Evolutionary conservation across 805 yeast genomes (phyloP).

Genomic region (Kregervanrija fluxuum): DNA sequence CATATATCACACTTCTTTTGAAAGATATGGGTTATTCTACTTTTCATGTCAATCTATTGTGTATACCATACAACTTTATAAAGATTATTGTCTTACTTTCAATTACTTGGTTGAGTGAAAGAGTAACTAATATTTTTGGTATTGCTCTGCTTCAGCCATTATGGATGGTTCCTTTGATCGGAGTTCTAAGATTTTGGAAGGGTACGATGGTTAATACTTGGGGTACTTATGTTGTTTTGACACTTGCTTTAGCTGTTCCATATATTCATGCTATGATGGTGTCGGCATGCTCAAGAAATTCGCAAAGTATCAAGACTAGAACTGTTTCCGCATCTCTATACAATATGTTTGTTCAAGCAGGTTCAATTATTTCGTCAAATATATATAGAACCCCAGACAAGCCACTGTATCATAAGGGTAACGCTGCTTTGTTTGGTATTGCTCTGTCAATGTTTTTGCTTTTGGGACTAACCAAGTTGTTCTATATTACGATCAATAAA

Average conservation of each 20-base stretch:
- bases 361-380: slow-evolving; percentile 45
- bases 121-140: slow-evolving; percentile 21
- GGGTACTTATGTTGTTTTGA: slow-evolving; percentile 20
- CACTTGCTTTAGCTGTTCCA: slow-evolving; percentile 34
- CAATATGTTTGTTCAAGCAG: slow-evolving; percentile 58
- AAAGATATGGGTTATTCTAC: slow-evolving; percentile 45
- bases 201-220: slow-evolving; percentile 22
- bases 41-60: slow-evolving; percentile 42
- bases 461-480: slow-evolving; percentile 26
- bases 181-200: slow-evolving; percentile 22
- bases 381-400: slow-evolving; percentile 50
- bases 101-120: slow-evolving; percentile 33
- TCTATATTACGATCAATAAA: slow-evolving; percentile 36
- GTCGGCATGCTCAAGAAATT: slow-evolving; percentile 54
- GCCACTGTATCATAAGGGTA: slow-evolving; percentile 57
- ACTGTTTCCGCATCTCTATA: slow-evolving; percentile 60
- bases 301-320: slow-evolving; percentile 56
- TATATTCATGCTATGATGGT: slow-evolving; percentile 50
- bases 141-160: slow-evolving; percentile 19
- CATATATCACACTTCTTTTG: slow-evolving; percentile 44
- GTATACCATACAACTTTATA: slow-evolving; percentile 42
- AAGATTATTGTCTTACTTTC: slow-evolving; percentile 30
- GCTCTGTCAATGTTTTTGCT: slow-evolving; percentile 24
- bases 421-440: slow-evolving; percentile 32
- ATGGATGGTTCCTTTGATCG: slow-evolving; percentile 21